These are phyloP conservation scores for Entrophospora sp. DNA, from an alignment of 192 early-diverging fungal genomes.

Conservation along the genomic window DNA sequence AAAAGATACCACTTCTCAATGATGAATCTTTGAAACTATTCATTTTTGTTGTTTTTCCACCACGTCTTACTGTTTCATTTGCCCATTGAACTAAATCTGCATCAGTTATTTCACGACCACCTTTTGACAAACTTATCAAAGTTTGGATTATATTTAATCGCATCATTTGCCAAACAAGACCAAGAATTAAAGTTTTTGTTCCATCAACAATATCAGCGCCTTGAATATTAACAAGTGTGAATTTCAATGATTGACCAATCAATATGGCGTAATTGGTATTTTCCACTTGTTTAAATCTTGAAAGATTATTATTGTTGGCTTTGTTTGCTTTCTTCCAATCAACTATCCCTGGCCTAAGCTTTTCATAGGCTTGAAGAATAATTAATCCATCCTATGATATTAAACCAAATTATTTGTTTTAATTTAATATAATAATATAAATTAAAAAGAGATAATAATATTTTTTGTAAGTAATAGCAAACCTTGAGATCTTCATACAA, in stretches of 20 bases:
- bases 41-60: constrained; percentile 62
- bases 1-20: constrained; percentile 71
- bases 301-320: constrained; percentile 57
- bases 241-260: constrained; percentile 75
- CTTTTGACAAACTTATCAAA: constrained; percentile 72
- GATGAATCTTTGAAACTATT: constrained; percentile 76
- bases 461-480: no score
- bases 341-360: constrained; percentile 82
- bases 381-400: constrained; percentile 83
- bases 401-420: neutral
- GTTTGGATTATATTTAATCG: constrained; percentile 93
- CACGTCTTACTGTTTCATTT: constrained; percentile 65
- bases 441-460: neutral
- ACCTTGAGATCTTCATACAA: constrained; percentile 88
- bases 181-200: constrained; percentile 79
- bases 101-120: constrained; percentile 82
- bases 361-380: constrained; percentile 93
- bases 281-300: constrained; percentile 96
- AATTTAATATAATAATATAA: constrained; percentile 7
- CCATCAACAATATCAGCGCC: constrained; percentile 93
- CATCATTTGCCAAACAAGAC: constrained; percentile 98
- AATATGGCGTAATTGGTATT: constrained; percentile 92
- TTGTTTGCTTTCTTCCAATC: constrained; percentile 91
- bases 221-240: constrained; percentile 92
- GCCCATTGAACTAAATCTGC: constrained; percentile 93